Conservation (phyloP, 2,329 filamentous ascomycete species). For the Herpotrichia juniperi region DNA sequence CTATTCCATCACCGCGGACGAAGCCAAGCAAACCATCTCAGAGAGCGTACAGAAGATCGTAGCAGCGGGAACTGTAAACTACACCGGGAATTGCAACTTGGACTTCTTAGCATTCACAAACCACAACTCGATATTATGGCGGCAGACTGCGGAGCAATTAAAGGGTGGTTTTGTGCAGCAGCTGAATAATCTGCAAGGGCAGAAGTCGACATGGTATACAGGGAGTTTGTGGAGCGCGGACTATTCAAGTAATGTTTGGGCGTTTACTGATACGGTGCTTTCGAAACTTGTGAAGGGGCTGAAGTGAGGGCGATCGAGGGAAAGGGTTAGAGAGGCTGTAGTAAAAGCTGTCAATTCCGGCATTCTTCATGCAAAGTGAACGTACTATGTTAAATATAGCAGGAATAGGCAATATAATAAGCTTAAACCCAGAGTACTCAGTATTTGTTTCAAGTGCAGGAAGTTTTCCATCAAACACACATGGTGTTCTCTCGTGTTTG, state of each 20-base stretch:
- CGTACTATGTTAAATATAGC: no score
- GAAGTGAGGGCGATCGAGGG: background rate
- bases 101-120: conserved; percentile 18
- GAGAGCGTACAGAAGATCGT: conserved; percentile 11
- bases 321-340: background rate
- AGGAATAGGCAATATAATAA: no score
- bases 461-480: no score
- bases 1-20: conserved; percentile 9
- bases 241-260: conserved; percentile 29
- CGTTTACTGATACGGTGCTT: conserved; percentile 24
- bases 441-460: no score
- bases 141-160: conserved; percentile 10
- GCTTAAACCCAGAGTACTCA: no score
- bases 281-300: conserved; percentile 15
- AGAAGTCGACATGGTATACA: conserved; percentile 24
- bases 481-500: no score
- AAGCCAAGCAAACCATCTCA: conserved; percentile 10
- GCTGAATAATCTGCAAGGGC: conserved; percentile 25
- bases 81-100: conserved; percentile 8
- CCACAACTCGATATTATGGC: conserved; percentile 23
- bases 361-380: no score
- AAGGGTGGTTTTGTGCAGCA: conserved; percentile 25
- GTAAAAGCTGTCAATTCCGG: background rate
- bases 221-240: conserved; percentile 22
- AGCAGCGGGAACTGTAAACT: conserved; percentile 12